Conservation (phyloP, 306 rosid genomes). For the Acacia crassicarpa region DNA sequence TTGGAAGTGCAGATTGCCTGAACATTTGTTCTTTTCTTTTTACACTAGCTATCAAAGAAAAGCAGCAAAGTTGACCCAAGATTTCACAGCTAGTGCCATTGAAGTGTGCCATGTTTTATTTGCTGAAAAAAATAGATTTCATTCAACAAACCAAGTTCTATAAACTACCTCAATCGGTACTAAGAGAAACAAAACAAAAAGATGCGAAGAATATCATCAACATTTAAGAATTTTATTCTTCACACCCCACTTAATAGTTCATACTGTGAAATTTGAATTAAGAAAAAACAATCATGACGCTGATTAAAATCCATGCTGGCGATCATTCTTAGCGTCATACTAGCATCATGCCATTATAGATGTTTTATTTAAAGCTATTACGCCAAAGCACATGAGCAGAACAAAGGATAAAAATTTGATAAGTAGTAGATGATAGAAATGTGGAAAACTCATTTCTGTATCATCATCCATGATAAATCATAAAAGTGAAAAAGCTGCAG, state of each 20-base stretch:
- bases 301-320: neutral
- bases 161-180: slow-evolving; percentile 1
- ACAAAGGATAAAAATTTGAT: neutral
- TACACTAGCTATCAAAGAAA: too few relatives aligned
- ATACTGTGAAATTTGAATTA: neutral
- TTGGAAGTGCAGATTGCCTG: too few relatives aligned
- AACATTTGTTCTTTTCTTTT: too few relatives aligned
- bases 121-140: slow-evolving; percentile 35
- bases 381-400: neutral
- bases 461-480: neutral
- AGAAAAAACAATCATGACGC: neutral
- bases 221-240: neutral
- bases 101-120: too few relatives aligned
- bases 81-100: too few relatives aligned
- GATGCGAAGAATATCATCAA: neutral
- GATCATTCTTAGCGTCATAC: neutral
- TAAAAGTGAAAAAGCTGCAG: slow-evolving; percentile 17
- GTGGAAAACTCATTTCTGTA: neutral
- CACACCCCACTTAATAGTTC: neutral
- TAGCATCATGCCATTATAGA: neutral
- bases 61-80: too few relatives aligned
- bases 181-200: neutral
- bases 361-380: neutral
- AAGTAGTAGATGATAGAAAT: neutral
- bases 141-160: slow-evolving; percentile 23